Percentiles rank a stretch among this genome's conserved stretches.
Evolutionary conservation across 1,284 basidiomycete species (phyloP).

Genomic region (Veloboletus limbatus): DNA sequence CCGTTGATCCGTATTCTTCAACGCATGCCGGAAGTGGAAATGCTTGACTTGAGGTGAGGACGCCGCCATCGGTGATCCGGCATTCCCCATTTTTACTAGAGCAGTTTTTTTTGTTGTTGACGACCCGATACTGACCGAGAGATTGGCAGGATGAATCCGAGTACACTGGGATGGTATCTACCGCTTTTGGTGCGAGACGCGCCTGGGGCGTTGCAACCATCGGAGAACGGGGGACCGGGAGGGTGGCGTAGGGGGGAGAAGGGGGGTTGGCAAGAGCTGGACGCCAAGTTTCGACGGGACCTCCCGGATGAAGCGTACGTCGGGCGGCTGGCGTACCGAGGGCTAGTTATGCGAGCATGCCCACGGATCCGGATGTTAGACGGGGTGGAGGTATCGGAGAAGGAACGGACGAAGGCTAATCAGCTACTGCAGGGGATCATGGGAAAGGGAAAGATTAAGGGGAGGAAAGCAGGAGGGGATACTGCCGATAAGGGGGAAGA

Average conservation of each 20-base stretch:
- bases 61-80: conserved; percentile 13
- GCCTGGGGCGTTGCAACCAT: conserved; percentile 65
- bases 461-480: conserved; percentile 15
- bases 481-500: conserved; percentile 13
- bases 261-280: conserved; percentile 66
- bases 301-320: conserved; percentile 86
- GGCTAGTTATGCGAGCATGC: conserved; percentile 78
- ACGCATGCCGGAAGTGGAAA: conserved; percentile 75
- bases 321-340: conserved; percentile 83
- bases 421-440: conserved; percentile 61
- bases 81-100: conserved; percentile 4
- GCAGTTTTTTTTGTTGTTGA: conserved; percentile 7
- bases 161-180: conserved; percentile 91
- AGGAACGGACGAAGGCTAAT: conserved; percentile 80
- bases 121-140: conserved; percentile 30
- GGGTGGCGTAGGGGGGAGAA: conserved; percentile 36
- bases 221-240: conserved; percentile 36
- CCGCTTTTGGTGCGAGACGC: conserved; percentile 74
- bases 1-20: conserved; percentile 68
- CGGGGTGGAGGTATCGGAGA: conserved; percentile 74
- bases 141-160: conserved; percentile 82
- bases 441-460: conserved; percentile 38
- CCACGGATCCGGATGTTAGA: conserved; percentile 69
- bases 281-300: conserved; percentile 82
- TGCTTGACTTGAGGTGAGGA: conserved; percentile 86